Evolutionary conservation across 2,329 filamentous ascomycete species (phyloP), one percentile per base, ranked within the genome.

Genomic region (Tolypocladium inflatum): DNA sequence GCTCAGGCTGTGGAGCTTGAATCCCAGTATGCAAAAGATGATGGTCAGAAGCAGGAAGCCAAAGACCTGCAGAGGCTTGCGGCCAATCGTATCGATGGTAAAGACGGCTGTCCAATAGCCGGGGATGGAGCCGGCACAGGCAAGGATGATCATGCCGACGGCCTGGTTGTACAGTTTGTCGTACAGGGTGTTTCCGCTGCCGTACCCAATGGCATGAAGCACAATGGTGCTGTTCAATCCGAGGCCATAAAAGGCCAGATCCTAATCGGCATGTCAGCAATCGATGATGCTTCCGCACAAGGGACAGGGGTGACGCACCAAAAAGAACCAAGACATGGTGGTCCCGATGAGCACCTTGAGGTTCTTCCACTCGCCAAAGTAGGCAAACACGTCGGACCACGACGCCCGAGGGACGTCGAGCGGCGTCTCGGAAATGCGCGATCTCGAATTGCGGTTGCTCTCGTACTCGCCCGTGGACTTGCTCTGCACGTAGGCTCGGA

Each of bases 31-130:
- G 64, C 78, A 78, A 67, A 88, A 88, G 13, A 87, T 68, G 51
- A 83, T 73, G 2, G 84, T 87, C 5, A 89, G 74, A 19, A 87
- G 66, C 2, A 77, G 63, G 68, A 88, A 88, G 19, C 85, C 85
- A 51, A 80, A 67, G 2, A 88, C 70, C 69, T 90, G 90, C 33
- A 94, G 86, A 1, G 88, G 81, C 71, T 90, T 92, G 60, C 90
- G 87, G 11, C 90, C 90, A 19, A 92, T 64, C 1, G 82, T 90
- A 70, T 93, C 90, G 60, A 91, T 83, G 1, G 83, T 84, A 15
- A 87, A 78, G 35, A 92, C 82, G 2, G 88, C 88, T 11, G 87
- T 80, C 88, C 88, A 91, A 74, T 92, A 93, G 15, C 90, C 90
- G 0, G 89, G 89, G 5, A 93, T 83, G 17, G 88, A 85, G 42